A percentile compares a stretch with the other conserved stretches of the same genome.
Evolutionary conservation across 176 grass and related monocot species (phyloP).

Genomic region (Phoenix dactylifera): DNA sequence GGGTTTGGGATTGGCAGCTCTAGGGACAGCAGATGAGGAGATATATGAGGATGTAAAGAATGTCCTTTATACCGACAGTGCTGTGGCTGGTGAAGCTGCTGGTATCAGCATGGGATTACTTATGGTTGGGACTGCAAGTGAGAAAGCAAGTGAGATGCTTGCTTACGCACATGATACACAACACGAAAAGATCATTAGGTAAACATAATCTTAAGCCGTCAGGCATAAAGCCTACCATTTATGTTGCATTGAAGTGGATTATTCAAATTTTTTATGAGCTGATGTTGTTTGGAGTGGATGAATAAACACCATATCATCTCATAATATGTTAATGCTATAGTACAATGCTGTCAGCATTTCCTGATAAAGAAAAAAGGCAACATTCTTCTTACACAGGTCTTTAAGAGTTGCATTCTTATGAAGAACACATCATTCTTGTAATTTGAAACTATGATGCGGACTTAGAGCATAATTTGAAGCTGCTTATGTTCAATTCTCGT

Average conservation of each 20-base stretch:
- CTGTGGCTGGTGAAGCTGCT: slow-evolving; percentile 94
- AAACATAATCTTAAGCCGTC: not conserved
- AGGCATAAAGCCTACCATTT: too few species aligned
- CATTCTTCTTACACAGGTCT: too few species aligned
- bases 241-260: too few species aligned
- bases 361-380: not conserved
- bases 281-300: too few species aligned
- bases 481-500: not conserved
- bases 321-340: too few species aligned
- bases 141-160: slow-evolving; percentile 91
- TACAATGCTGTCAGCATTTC: not conserved
- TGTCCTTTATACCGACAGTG: slow-evolving; percentile 88
- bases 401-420: too few species aligned
- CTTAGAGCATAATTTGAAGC: too few species aligned
- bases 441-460: too few species aligned
- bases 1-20: slow-evolving; percentile 85
- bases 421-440: too few species aligned
- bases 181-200: slow-evolving; percentile 99
- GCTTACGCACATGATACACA: slow-evolving; percentile 97
- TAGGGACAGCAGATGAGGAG: slow-evolving; percentile 93
- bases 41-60: slow-evolving; percentile 95
- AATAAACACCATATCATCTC: too few species aligned
- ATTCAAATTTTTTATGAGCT: too few species aligned
- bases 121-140: slow-evolving; percentile 89
- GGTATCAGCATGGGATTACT: slow-evolving; percentile 98